Base-by-base conservation (phyloP, 768 basidiomycete species). In the Myochromella boudieri region DNA sequence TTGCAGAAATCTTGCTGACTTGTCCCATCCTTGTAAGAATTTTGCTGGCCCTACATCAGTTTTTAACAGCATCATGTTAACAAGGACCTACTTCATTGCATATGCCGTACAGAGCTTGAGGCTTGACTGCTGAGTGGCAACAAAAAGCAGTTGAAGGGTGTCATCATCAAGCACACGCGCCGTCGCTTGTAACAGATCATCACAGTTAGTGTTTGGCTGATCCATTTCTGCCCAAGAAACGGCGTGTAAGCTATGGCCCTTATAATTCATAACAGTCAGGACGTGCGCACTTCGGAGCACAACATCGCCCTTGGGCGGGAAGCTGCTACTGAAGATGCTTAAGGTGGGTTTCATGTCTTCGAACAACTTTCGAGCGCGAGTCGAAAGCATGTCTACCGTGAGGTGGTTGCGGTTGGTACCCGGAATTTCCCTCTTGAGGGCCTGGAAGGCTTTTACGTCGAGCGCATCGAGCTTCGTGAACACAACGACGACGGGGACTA, bases 391-490 rank as follows among this genome's bases (percentile, higher is more conserved):
- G 20, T 44, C 36, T n/a, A n/a, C n/a, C n/a, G n/a, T n/a, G n/a
- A n/a, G n/a, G n/a, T n/a, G n/a, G n/a, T n/a, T n/a, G n/a, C n/a
- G n/a, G n/a, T n/a, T n/a, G n/a, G n/a, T n/a, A n/a, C n/a, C n/a
- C 26, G 37, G 42, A 15, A 50, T 42, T 10, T 54, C 53, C 22
- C 29, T 8, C 22, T 33, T 5, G 10, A 54, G 25, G n/a, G 22
- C 14, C 22, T 37, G 33, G 28, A 39, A 54, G 3, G 44, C 48
- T 21, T 32, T 33, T 22, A 39, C 42, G 15, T 50, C 53, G 10
- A 54, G 47, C 0, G 49, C 43, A 17, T 54, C 53, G 37, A 54
- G 49, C 42, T 54, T 54, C n/a, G 48, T 54, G 29, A 54, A 54
- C 8, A 50, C 22, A 2, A 47, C 53, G 17, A 54, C 28, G 7